Base-by-base conservation (phyloP, 1,139 yeast genomes). In the Sugiyamaella japonica region DNA sequence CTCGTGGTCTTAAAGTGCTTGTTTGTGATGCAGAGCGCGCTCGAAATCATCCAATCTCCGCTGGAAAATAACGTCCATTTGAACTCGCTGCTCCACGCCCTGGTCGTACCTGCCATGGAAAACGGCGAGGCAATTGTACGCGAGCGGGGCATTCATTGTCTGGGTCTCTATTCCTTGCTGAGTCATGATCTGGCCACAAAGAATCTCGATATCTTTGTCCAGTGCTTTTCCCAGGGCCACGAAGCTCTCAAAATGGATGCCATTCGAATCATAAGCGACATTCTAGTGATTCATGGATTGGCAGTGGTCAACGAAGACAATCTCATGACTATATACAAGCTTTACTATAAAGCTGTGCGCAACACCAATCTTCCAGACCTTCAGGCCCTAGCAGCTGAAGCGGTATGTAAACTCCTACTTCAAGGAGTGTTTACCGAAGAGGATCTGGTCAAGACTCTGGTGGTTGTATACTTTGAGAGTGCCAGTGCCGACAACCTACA, bases 361-460 rank as follows among this genome's bases (percentile, higher is more conserved):
- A 64, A 81, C 56, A 75, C 74, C 41, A 82, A 80, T 6, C 75
- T 81, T 64, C 86, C 87, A 0, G 81, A 80, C 41, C 77, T 89
- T 25, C 97, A 89, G 67, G 84, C 93, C 0, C 76, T 83, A 1
- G 88, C 93, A 6, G 97, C 95, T 0, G 96, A 89, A 65, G 96
- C 97, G 0, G 74, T 91, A 28, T 88, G 93, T 65, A 91, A 93
- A 70, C 73, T 93, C 51, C 82, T 86, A 63, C 75, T 93, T 52
- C 89, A 93, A 12, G 96, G 88, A 61, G 80, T 88, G 25, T 78
- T 90, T 57, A 78, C 76, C 16, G 90, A 85, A 64, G 83, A 82
- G 51, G 88, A 85, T 54, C 71, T 90, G 32, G 80, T 90, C 59
- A 91, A 86, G 67, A 81, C 88, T 0, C 74, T 90, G 56, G 73